Evolutionary conservation across 106 monocot species (phyloP).

Genomic region (Acorus gramineus): DNA sequence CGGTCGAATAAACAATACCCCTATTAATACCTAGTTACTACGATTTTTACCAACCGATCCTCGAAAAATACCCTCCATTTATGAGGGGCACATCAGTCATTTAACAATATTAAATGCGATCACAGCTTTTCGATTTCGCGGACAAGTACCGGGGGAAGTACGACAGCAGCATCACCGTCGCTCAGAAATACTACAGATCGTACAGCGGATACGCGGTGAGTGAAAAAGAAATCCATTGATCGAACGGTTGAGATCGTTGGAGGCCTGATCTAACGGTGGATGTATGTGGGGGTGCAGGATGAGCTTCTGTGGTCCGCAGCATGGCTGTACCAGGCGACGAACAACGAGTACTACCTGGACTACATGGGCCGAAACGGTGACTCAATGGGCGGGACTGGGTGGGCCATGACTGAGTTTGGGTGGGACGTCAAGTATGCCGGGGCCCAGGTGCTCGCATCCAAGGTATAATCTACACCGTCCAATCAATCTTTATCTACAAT

Average conservation of each 20-base stretch:
- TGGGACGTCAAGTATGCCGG: slow-evolving; percentile 99
- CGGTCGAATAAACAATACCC: too few species aligned
- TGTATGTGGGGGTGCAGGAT: slow-evolving; percentile 17
- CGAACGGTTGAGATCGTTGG: slow-evolving; percentile 1
- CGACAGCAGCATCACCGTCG: slow-evolving; percentile 81
- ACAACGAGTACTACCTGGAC: slow-evolving; percentile 61
- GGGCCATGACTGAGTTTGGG: slow-evolving; percentile 80
- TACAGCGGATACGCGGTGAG: slow-evolving; percentile 80
- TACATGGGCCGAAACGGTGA: slow-evolving; percentile 58
- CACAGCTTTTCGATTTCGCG: slow-evolving; percentile 82
- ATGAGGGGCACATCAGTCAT: too few species aligned
- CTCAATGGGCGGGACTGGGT: slow-evolving; percentile 78
- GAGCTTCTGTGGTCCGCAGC: slow-evolving; percentile 88
- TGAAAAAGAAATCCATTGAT: not conserved
- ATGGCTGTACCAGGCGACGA: slow-evolving; percentile 78
- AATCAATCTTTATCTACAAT: too few species aligned
- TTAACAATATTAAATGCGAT: not conserved
- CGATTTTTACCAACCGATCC: too few species aligned
- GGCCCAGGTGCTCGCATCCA: slow-evolving; percentile 68
- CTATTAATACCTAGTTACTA: too few species aligned
- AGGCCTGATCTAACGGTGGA: too few species aligned
- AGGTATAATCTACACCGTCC: slow-evolving; percentile 25
- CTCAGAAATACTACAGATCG: slow-evolving; percentile 79
- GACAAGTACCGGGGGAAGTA: slow-evolving; percentile 96
- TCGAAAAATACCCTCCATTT: too few species aligned